Evolutionary conservation across 2,329 filamentous ascomycete genomes (phyloP).

Genomic region (Trichoderma sp.): DNA sequence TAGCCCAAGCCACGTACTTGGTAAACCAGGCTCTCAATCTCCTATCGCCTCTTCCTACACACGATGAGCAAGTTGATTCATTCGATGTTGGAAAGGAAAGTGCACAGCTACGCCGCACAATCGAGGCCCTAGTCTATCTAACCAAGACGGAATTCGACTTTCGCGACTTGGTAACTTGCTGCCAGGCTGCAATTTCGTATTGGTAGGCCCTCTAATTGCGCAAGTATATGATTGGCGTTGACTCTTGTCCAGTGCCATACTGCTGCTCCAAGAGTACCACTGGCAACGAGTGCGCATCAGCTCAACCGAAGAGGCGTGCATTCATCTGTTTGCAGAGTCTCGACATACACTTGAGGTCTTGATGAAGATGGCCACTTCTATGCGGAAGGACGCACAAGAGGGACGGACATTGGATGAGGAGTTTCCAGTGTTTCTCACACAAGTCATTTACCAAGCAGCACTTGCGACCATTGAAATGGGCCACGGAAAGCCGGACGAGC

Average conservation of each 20-base stretch:
- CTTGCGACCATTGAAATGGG: background rate
- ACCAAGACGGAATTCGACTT: constrained; percentile 2
- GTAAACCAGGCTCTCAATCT: constrained; percentile 1
- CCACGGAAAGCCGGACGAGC: background rate
- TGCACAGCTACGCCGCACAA: constrained; percentile 4
- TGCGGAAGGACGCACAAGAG: background rate
- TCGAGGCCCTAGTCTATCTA: background rate
- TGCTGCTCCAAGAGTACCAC: constrained; percentile 1
- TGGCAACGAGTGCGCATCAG: background rate
- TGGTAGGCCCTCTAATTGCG: background rate
- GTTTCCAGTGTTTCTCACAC: background rate
- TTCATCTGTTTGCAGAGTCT: background rate
- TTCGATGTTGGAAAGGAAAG: background rate
- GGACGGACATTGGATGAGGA: background rate
- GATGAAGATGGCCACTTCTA: background rate
- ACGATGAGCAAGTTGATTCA: background rate
- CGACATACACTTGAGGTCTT: background rate
- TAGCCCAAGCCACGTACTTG: constrained; percentile 10
- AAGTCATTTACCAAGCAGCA: background rate
- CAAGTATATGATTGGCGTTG: background rate
- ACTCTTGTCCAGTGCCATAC: background rate
- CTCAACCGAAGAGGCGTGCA: constrained; percentile 4
- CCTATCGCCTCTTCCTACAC: background rate
- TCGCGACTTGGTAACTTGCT: constrained; percentile 5
- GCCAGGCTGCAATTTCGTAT: constrained; percentile 2